Evolutionary conservation across 106 monocot genomes (phyloP).

Genomic region (Alisma plantagoaquatica): DNA sequence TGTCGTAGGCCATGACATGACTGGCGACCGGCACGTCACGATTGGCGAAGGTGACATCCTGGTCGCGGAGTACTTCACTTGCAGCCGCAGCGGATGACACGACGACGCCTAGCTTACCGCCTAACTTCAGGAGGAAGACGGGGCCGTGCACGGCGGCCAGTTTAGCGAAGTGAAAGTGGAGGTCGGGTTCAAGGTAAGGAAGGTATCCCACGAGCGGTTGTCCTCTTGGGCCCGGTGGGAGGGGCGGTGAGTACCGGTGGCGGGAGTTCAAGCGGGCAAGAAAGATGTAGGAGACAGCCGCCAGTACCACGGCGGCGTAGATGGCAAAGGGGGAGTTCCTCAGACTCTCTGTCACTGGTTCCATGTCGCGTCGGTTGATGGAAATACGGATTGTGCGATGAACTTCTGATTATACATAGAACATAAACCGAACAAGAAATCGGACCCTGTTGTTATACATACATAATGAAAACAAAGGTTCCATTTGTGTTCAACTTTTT

Average conservation of each 20-base stretch:
- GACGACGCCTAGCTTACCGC: constrained; percentile 32
- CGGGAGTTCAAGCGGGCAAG: background rate
- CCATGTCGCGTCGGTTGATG: too few relatives aligned
- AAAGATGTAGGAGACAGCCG: background rate
- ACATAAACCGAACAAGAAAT: too few relatives aligned
- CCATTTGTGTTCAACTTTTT: too few relatives aligned
- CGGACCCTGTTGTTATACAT: too few relatives aligned
- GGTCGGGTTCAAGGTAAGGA: constrained; percentile 33
- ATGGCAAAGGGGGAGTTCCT: too few relatives aligned
- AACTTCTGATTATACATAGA: too few relatives aligned
- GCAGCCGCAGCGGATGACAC: constrained; percentile 34
- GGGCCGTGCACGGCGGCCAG: constrained; percentile 39
- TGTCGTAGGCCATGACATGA: constrained; percentile 25
- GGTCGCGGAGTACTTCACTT: too few relatives aligned
- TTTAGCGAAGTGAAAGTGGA: constrained; percentile 38
- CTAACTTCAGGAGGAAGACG: constrained; percentile 37
- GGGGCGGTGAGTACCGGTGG: background rate
- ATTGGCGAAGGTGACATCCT: constrained; percentile 34
- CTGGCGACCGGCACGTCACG: constrained; percentile 28
- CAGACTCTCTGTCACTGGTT: too few relatives aligned
- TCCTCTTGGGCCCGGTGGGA: constrained; percentile 39
- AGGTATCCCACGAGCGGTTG: too few relatives aligned
- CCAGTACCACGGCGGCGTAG: constrained; percentile 8
- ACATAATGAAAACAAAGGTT: too few relatives aligned
- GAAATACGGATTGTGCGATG: too few relatives aligned